Conservation (phyloP, 2,329 filamentous ascomycete genomes). For the Exophiala lecanii-corni region DNA sequence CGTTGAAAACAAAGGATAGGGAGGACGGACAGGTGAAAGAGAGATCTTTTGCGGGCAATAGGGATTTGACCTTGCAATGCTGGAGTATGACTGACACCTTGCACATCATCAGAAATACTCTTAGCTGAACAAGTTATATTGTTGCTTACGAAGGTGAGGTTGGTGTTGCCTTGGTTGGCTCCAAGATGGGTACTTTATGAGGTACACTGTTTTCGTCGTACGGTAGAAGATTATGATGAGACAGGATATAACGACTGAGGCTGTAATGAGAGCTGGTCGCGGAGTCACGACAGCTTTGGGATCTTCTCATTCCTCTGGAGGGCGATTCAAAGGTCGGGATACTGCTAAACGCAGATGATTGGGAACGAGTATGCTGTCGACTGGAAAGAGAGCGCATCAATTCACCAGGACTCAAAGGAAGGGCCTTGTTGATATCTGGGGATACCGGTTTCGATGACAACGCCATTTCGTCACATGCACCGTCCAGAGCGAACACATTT, state of each 20-base stretch:
- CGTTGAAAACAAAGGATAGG: background rate
- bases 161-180: no score
- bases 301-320: background rate
- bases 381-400: constrained; percentile 6
- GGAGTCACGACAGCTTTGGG: background rate
- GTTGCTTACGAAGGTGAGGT: no score
- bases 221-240: background rate
- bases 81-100: background rate
- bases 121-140: no score
- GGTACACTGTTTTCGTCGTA: no score
- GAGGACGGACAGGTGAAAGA: background rate
- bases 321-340: no score
- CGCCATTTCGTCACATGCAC: constrained; percentile 10
- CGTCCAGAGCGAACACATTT: constrained; percentile 15
- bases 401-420: constrained; percentile 20
- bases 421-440: constrained; percentile 19
- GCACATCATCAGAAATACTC: no score
- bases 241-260: background rate
- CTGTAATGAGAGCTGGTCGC: background rate
- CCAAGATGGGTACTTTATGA: no score
- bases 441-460: background rate
- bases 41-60: background rate
- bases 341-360: no score
- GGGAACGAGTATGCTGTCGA: no score
- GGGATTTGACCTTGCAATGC: background rate